phyloP scores from a whole-genome alignment of 2,329 filamentous ascomycete genomes.

The Cytospora leucostoma region DNA sequence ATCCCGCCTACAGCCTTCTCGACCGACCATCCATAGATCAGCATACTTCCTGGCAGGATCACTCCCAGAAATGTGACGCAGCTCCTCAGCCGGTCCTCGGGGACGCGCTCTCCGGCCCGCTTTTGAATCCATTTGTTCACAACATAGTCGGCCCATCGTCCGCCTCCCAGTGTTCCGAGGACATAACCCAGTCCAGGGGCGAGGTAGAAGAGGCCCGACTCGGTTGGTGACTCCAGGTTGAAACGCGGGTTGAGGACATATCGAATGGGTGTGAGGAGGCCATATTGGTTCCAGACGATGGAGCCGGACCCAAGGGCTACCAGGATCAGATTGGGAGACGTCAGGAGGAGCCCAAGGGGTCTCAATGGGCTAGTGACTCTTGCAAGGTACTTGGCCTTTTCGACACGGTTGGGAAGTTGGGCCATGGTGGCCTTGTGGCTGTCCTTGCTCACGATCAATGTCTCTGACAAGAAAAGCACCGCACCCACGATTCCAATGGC shows the following conservation, averaged over 20 bases:
- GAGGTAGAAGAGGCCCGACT: constrained; percentile 69
- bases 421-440: constrained; percentile 34
- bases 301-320: constrained; percentile 58
- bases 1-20: constrained; percentile 44
- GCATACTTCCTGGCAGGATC: constrained; percentile 62
- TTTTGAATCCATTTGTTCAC: constrained; percentile 62
- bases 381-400: constrained; percentile 14
- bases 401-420: background rate
- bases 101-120: constrained; percentile 55
- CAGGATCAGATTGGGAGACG: constrained; percentile 47
- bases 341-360: constrained; percentile 6
- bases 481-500: constrained; percentile 60
- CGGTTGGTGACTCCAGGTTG: constrained; percentile 61
- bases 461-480: constrained; percentile 70
- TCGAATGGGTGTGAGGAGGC: constrained; percentile 66
- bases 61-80: constrained; percentile 60
- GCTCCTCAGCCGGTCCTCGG: constrained; percentile 69
- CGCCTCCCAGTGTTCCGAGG: constrained; percentile 65
- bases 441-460: constrained; percentile 47
- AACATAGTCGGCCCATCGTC: constrained; percentile 64
- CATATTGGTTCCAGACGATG: constrained; percentile 73
- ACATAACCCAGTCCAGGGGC: constrained; percentile 69
- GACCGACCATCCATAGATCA: constrained; percentile 66
- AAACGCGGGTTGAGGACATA: constrained; percentile 73
- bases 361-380: constrained; percentile 12